phyloP scores from a whole-genome alignment of 1,139 yeast genomes.

The Candida frijolesensis region DNA sequence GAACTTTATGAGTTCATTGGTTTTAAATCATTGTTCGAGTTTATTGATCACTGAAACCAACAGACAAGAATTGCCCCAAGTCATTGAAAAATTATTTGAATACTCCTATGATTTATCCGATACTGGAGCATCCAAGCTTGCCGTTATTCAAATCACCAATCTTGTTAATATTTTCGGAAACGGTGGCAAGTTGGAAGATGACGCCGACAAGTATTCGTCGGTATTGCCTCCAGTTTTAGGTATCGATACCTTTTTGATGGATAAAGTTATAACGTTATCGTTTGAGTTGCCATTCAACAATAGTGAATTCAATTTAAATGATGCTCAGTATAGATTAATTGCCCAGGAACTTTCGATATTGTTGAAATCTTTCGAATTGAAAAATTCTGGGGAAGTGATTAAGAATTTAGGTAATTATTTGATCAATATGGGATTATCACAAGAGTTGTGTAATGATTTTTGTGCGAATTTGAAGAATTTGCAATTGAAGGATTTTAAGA shows the following conservation, averaged over 20 bases:
- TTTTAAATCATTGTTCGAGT: constrained; percentile 79
- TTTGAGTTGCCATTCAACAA: constrained; percentile 82
- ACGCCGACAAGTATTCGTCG: constrained; percentile 53
- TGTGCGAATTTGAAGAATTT: constrained; percentile 55
- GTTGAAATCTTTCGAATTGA: constrained; percentile 61
- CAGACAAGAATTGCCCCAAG: constrained; percentile 59
- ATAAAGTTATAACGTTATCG: constrained; percentile 65
- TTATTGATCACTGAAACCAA: constrained; percentile 72
- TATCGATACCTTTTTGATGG: constrained; percentile 67
- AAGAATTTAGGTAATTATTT: constrained; percentile 56
- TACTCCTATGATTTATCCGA: constrained; percentile 63
- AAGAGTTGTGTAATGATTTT: constrained; percentile 56
- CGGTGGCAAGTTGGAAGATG: constrained; percentile 62
- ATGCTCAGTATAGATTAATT: constrained; percentile 75
- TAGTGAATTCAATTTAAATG: constrained; percentile 63
- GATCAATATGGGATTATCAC: constrained; percentile 62
- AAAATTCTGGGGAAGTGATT: constrained; percentile 43
- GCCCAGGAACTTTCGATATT: constrained; percentile 76
- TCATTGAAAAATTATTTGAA: constrained; percentile 66
- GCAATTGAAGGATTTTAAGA: constrained; percentile 63
- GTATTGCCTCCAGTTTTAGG: constrained; percentile 66
- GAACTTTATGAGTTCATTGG: constrained; percentile 66
- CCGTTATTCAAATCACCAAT: constrained; percentile 69
- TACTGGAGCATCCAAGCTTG: constrained; percentile 60
- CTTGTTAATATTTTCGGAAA: constrained; percentile 65